These are phyloP conservation scores for Colletotrichum sp. DNA, from an alignment of 2,329 filamentous ascomycete species.

Conservation along the genomic window DNA sequence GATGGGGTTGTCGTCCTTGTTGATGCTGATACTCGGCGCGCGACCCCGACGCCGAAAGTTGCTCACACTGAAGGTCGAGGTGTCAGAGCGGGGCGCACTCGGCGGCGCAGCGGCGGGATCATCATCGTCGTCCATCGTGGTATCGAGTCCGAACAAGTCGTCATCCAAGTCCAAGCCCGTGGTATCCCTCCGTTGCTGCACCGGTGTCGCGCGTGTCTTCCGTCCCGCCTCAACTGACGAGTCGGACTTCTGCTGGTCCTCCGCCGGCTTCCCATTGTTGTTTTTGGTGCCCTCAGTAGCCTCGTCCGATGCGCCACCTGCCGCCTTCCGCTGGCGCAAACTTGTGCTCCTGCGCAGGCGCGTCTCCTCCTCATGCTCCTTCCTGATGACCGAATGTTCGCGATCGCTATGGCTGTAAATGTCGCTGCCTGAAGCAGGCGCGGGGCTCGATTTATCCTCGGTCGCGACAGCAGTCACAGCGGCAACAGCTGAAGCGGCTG, in stretches of 20 bases:
- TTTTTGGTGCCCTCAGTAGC: constrained; percentile 40
- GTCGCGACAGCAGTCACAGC: constrained; percentile 10
- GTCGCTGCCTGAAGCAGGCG: constrained; percentile 28
- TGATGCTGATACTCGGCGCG: constrained; percentile 53
- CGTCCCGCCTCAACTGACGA: constrained; percentile 43
- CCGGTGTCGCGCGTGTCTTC: constrained; percentile 37
- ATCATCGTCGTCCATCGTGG: constrained; percentile 45
- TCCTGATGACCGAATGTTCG: constrained; percentile 31
- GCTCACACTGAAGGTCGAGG: constrained; percentile 51
- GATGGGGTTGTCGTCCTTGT: constrained; percentile 56
- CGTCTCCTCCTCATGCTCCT: constrained; percentile 22
- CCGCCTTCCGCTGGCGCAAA: constrained; percentile 24
- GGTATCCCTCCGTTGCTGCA: constrained; percentile 42
- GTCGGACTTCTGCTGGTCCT: constrained; percentile 30
- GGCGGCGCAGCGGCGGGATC: constrained; percentile 37
- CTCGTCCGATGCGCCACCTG: constrained; percentile 36
- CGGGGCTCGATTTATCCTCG: constrained; percentile 9
- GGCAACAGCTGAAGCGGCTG: constrained; percentile 22
- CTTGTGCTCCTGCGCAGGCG: constrained; percentile 17
- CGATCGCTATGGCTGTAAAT: constrained; percentile 40
- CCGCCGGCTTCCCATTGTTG: constrained; percentile 23
- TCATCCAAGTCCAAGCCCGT: constrained; percentile 56
- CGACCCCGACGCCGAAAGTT: constrained; percentile 48
- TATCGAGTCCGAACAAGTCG: constrained; percentile 47
- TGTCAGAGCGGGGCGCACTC: constrained; percentile 43